Conservation (phyloP, 257 asterid genomes). For the Ajuga chamaepitys region DNA sequence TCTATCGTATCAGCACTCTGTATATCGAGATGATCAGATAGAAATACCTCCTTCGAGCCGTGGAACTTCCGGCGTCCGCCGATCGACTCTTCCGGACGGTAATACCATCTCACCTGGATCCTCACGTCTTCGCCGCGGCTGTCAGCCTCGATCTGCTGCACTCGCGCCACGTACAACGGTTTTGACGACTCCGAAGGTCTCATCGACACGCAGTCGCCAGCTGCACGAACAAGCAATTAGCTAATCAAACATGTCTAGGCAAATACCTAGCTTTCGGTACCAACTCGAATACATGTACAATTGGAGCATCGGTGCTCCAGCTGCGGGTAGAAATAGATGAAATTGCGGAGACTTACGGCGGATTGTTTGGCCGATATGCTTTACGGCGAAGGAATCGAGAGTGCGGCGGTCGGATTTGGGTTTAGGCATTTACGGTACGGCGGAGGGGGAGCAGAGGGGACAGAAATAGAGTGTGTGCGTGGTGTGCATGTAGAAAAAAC, state of each 20-base stretch:
- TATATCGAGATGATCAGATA: slow-evolving; percentile 80
- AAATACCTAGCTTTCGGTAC: too few relatives aligned
- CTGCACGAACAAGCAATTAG: slow-evolving; percentile 29
- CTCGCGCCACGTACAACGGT: slow-evolving; percentile 77
- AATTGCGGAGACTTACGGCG: slow-evolving; percentile 40
- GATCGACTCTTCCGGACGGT: slow-evolving; percentile 96
- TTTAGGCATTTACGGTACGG: slow-evolving; percentile 58
- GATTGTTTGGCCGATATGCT: slow-evolving; percentile 57
- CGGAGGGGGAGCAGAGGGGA: slow-evolving; percentile 26
- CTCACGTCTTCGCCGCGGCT: slow-evolving; percentile 66
- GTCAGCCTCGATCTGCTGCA: slow-evolving; percentile 85
- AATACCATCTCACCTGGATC: slow-evolving; percentile 83
- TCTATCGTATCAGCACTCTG: slow-evolving; percentile 94
- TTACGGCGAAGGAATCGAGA: slow-evolving; percentile 62
- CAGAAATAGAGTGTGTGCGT: slow-evolving; percentile 12
- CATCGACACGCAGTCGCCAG: slow-evolving; percentile 90
- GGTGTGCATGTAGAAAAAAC: slow-evolving; percentile 17
- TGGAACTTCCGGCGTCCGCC: slow-evolving; percentile 92
- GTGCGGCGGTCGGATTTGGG: slow-evolving; percentile 55
- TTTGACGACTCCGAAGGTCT: slow-evolving; percentile 71
- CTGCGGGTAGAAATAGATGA: too few relatives aligned
- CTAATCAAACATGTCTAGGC: not conserved
- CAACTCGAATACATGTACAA: too few relatives aligned
- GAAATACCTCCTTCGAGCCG: slow-evolving; percentile 83
- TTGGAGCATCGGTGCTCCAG: too few relatives aligned